Conservation (phyloP, 192 early-diverging fungal genomes). For the Backusella liffmaniae region DNA sequence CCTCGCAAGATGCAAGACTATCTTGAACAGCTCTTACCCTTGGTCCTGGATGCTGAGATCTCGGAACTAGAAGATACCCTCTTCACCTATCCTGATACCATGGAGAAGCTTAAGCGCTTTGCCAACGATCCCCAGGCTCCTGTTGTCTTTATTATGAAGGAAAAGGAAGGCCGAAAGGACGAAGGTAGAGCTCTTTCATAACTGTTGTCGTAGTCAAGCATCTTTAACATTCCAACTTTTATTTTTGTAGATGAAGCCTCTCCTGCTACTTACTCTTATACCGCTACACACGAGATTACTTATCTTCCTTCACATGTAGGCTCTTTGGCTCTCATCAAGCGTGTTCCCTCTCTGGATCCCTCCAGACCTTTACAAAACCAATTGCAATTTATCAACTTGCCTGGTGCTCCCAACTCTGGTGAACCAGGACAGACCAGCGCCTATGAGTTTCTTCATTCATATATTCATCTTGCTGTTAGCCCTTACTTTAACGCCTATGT, state of each 20-base stretch:
- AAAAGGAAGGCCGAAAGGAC: conserved; percentile 52
- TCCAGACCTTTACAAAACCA: conserved; percentile 72
- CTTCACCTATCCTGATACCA: conserved; percentile 64
- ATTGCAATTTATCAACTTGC: conserved; percentile 89
- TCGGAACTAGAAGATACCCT: conserved; percentile 58
- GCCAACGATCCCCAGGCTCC: conserved; percentile 70
- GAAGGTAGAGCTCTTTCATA: conserved; percentile 24
- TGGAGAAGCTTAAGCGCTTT: conserved; percentile 73
- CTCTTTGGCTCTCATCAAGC: conserved; percentile 80
- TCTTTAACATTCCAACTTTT: background rate
- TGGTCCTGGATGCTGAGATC: conserved; percentile 69
- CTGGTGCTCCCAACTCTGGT: conserved; percentile 59
- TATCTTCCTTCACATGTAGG: conserved; percentile 72
- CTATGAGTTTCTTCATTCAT: conserved; percentile 89
- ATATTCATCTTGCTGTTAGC: conserved; percentile 89
- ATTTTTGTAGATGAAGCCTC: conserved; percentile 35
- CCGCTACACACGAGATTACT: conserved; percentile 69
- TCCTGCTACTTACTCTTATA: conserved; percentile 51
- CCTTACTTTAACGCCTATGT: conserved; percentile 98
- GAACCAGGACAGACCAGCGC: conserved; percentile 55
- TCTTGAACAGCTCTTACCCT: conserved; percentile 66
- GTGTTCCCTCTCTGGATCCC: conserved; percentile 67
- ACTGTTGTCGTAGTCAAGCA: background rate
- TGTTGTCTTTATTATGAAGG: conserved; percentile 79
- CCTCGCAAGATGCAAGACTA: conserved; percentile 64